Conservation (phyloP, 192 early-diverging fungal genomes). For the Phlyctochytrium planicorne region DNA sequence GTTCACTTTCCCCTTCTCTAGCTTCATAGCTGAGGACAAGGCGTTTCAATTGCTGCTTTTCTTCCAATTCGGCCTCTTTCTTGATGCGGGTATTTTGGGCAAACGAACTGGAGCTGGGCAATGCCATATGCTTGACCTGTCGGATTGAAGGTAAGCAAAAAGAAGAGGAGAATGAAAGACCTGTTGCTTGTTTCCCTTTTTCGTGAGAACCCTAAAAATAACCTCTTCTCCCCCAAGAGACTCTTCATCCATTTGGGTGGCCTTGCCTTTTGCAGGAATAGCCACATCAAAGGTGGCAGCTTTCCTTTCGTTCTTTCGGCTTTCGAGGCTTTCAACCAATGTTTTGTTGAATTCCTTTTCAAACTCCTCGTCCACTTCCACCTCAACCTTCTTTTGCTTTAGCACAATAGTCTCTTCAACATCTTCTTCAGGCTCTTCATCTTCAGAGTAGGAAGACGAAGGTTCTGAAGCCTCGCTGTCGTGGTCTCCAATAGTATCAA, state of each 20-base stretch:
- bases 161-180: conserved; percentile 19
- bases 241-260: conserved; percentile 11
- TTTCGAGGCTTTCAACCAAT: conserved; percentile 87
- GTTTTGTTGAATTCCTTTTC: conserved; percentile 87
- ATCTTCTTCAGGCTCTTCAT: conserved; percentile 49
- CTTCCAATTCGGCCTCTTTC: conserved; percentile 84
- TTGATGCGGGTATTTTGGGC: conserved; percentile 79
- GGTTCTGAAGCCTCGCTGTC: conserved; percentile 25
- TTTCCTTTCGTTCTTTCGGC: conserved; percentile 78
- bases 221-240: conserved; percentile 47
- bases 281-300: conserved; percentile 79
- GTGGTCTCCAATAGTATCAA: conserved; percentile 45
- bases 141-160: conserved; percentile 11
- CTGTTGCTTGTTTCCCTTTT: conserved; percentile 83
- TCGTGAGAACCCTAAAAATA: conserved; percentile 78
- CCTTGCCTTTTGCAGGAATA: conserved; percentile 65
- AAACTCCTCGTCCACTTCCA: conserved; percentile 83
- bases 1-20: conserved; percentile 59
- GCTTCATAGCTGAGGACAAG: conserved; percentile 91
- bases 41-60: conserved; percentile 86
- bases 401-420: conserved; percentile 48
- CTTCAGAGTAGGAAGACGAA: neutral
- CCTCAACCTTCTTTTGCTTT: conserved; percentile 46
- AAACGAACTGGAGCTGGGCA: conserved; percentile 79
- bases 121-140: conserved; percentile 69